Conservation (phyloP, 2,329 filamentous ascomycete species). For the Trichoderma koningiopsis region DNA sequence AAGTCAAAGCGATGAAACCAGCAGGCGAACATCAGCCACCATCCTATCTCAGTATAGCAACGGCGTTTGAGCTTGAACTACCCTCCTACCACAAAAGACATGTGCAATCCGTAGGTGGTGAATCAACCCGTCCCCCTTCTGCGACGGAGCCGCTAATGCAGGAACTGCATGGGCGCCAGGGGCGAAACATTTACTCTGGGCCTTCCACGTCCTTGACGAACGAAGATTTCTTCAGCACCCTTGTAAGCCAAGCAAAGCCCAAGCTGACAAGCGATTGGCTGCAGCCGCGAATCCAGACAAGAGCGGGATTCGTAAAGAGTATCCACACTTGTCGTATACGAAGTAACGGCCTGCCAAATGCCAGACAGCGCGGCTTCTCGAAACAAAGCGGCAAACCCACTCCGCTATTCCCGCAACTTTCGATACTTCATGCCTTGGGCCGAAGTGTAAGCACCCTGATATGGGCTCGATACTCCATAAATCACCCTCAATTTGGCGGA, state of each 20-base stretch:
- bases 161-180: conserved; percentile 29
- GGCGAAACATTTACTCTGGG: conserved; percentile 16
- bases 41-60: background rate
- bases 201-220: background rate
- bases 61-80: conserved; percentile 2
- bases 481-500: conserved; percentile 18
- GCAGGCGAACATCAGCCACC: background rate
- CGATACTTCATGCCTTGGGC: background rate
- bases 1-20: background rate
- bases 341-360: background rate
- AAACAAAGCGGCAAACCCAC: background rate
- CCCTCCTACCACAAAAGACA: background rate
- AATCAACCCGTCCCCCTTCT: conserved; percentile 7
- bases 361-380: background rate
- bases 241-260: conserved; percentile 8
- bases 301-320: background rate
- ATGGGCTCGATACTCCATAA: conserved; percentile 7
- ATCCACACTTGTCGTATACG: conserved; percentile 2
- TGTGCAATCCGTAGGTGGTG: background rate
- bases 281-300: background rate
- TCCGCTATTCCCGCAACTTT: conserved; percentile 1
- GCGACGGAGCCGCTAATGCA: conserved; percentile 30
- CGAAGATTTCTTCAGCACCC: conserved; percentile 12
- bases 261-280: background rate
- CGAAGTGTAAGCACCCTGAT: conserved; percentile 8